These are phyloP conservation scores for Wallacemonas rigidus DNA, from an alignment of 208 protist species.

Conservation along the genomic window DNA sequence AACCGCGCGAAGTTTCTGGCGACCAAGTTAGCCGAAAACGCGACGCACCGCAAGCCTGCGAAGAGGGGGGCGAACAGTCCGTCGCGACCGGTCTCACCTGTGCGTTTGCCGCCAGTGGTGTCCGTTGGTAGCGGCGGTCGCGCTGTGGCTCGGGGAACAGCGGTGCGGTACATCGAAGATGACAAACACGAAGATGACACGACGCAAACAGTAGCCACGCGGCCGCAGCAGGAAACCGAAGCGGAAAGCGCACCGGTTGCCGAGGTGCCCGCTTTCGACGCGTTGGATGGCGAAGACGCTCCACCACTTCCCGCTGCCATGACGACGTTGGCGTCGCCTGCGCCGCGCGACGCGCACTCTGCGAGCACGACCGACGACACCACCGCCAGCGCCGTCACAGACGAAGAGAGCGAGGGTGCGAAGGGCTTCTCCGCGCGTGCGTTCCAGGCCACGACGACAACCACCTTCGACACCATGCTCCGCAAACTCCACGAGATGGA, in stretches of 20 bases:
- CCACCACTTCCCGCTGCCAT: neutral
- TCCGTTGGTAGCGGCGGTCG: neutral
- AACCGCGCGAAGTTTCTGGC: conserved; percentile 40
- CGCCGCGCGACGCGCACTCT: neutral
- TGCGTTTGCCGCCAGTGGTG: neutral
- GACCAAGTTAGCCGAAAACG: conserved; percentile 50
- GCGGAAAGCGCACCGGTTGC: neutral
- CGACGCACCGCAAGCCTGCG: conserved; percentile 29
- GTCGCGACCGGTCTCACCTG: neutral
- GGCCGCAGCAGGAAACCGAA: too few relatives aligned
- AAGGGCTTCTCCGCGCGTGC: neutral
- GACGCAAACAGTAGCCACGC: too few relatives aligned
- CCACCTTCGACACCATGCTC: conserved; percentile 78
- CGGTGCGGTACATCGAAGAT: neutral
- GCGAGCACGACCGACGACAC: neutral
- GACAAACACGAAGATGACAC: neutral
- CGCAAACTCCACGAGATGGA: conserved; percentile 76
- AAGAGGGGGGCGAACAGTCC: neutral
- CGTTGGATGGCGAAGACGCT: neutral
- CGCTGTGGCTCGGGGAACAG: neutral
- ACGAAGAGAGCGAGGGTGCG: neutral
- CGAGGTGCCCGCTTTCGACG: neutral
- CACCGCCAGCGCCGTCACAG: neutral
- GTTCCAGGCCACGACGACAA: conserved; percentile 5
- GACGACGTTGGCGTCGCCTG: neutral